These are phyloP conservation scores for Mallotus japonicus DNA, from an alignment of 441 rosid genomes.

Conservation along the genomic window DNA sequence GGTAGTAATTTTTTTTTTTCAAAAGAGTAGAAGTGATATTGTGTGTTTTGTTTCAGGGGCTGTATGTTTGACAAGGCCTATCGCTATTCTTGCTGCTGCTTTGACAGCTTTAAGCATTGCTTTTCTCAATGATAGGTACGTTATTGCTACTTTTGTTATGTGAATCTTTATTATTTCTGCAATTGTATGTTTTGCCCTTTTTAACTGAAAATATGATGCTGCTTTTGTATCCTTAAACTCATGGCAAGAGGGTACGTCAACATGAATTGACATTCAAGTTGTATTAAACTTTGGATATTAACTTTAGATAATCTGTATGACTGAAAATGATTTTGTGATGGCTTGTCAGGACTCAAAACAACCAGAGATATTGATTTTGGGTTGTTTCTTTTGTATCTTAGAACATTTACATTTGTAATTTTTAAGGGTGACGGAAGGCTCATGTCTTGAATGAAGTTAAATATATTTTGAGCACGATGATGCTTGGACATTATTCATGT, in stretches of 20 bases:
- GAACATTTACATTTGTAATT: not conserved
- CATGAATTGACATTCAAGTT: not conserved
- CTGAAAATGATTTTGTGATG: not conserved
- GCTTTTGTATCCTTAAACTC: not conserved
- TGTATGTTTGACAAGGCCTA: slow-evolving; percentile 80
- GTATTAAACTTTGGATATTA: not conserved
- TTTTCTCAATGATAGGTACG: slow-evolving; percentile 86
- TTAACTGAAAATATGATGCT: not conserved
- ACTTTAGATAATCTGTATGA: not conserved
- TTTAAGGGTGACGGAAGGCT: not conserved
- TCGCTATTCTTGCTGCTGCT: slow-evolving; percentile 62
- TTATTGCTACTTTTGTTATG: not conserved
- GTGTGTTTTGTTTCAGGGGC: slow-evolving; percentile 40
- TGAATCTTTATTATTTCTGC: not conserved
- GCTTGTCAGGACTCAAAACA: not conserved
- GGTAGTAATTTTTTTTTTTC: not conserved
- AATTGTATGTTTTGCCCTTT: not conserved
- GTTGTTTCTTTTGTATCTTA: not conserved
- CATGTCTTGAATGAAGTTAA: not conserved
- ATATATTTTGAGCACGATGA: not conserved
- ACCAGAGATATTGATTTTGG: not conserved
- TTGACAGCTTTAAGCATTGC: slow-evolving; percentile 68
- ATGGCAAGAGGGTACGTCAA: not conserved
- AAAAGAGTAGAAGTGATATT: not conserved
- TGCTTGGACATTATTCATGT: not conserved